These are phyloP conservation scores for Taphrina communis DNA, from an alignment of 1,139 yeast genomes.

Conservation along the genomic window DNA sequence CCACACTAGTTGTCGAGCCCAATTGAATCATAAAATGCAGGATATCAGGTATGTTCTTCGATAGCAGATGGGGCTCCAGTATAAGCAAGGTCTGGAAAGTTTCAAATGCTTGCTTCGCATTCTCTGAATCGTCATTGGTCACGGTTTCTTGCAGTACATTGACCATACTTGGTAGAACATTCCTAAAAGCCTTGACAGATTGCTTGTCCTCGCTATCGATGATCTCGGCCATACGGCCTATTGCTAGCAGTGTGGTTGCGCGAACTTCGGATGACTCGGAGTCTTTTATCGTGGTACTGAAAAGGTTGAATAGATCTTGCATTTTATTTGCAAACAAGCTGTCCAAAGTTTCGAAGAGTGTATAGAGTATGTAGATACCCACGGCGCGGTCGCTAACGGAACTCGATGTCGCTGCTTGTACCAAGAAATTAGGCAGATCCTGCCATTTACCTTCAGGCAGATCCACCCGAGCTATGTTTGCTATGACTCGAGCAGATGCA, in stretches of 20 bases:
- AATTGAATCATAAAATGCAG: conserved; percentile 71
- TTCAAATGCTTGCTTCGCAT: conserved; percentile 76
- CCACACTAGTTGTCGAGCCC: conserved; percentile 68
- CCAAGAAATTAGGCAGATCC: conserved; percentile 72
- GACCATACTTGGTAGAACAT: conserved; percentile 79
- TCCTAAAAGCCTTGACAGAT: conserved; percentile 66
- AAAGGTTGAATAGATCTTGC: conserved; percentile 63
- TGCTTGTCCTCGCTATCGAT: conserved; percentile 62
- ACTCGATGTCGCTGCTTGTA: conserved; percentile 67
- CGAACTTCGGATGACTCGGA: conserved; percentile 70
- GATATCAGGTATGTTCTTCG: conserved; percentile 73
- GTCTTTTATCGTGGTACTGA: conserved; percentile 65
- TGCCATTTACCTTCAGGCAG: conserved; percentile 74
- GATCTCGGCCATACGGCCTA: conserved; percentile 75
- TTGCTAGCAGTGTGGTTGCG: conserved; percentile 79
- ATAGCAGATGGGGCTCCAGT: conserved; percentile 76
- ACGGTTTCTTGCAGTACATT: conserved; percentile 79
- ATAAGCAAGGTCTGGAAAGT: conserved; percentile 80
- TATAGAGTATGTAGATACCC: conserved; percentile 77
- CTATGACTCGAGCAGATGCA: conserved; percentile 84
- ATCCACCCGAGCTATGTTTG: conserved; percentile 82
- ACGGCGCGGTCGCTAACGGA: conserved; percentile 73
- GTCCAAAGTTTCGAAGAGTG: conserved; percentile 68
- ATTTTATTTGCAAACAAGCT: conserved; percentile 64
- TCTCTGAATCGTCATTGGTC: conserved; percentile 69